A percentile compares a stretch with the other conserved stretches of the same genome.
Evolutionary conservation across 2,329 filamentous ascomycete species (phyloP).

Genomic region (Ustulina deusta): DNA sequence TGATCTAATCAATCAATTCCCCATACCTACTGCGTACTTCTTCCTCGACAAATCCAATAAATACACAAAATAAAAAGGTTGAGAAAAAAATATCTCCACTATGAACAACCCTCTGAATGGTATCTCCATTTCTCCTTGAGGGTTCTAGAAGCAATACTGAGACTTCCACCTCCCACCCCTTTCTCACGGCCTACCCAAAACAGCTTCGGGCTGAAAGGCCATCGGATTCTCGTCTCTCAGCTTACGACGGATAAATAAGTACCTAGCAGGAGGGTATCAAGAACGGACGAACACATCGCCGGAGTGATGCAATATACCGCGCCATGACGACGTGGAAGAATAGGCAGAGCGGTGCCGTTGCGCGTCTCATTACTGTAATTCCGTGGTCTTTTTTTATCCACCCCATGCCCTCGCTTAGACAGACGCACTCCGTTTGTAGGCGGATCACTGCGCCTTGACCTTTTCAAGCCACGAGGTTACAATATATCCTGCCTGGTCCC

Average conservation of each 20-base stretch:
- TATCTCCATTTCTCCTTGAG: not conserved
- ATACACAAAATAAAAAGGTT: no score
- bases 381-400: conserved; percentile 15
- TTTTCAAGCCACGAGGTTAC: conserved; percentile 30
- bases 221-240: conserved; percentile 20
- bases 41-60: conserved; percentile 2
- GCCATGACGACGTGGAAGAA: conserved; percentile 6
- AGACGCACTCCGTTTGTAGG: conserved; percentile 7
- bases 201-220: conserved; percentile 14
- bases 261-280: conserved; percentile 12
- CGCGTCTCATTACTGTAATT: conserved; percentile 16
- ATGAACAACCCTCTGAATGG: conserved; percentile 9
- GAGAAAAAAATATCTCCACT: conserved; percentile 1
- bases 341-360: conserved; percentile 21
- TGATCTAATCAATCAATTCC: conserved; percentile 25
- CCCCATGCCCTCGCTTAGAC: conserved; percentile 27
- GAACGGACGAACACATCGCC: conserved; percentile 20
- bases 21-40: not conserved
- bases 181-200: conserved; percentile 17
- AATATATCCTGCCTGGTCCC: conserved; percentile 20
- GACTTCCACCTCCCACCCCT: conserved; percentile 4
- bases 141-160: conserved; percentile 30
- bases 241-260: conserved; percentile 24
- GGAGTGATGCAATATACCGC: conserved; percentile 22
- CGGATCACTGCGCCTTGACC: conserved; percentile 8